Percentiles rank a stretch among this genome's conserved stretches.
phyloP scores from a whole-genome alignment of 495 filamentous ascomycete genomes.

The Talaromyces stipitatus region DNA sequence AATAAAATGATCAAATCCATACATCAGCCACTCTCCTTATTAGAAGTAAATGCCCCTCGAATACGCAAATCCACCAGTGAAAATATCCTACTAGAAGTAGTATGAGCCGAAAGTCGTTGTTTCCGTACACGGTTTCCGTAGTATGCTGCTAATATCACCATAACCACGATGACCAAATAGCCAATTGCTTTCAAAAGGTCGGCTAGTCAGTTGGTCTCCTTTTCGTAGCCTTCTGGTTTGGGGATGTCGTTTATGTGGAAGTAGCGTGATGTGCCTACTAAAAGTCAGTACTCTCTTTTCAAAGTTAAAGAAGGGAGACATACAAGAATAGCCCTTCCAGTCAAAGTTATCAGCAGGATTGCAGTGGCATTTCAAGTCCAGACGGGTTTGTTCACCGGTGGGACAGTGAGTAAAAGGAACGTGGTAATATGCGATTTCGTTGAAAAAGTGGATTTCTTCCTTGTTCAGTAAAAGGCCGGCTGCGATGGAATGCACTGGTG shows the following conservation, averaged over 20 bases:
- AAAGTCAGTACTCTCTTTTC: not conserved
- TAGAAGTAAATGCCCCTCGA: not conserved
- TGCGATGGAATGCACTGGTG: conserved; percentile 94
- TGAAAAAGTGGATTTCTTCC: conserved; percentile 95
- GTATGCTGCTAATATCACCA: not conserved
- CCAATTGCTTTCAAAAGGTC: conserved; percentile 15
- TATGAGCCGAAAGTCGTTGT: not conserved
- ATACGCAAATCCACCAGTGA: conserved; percentile 1
- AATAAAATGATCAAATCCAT: no score
- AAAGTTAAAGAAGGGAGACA: conserved; percentile 23
- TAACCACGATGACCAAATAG: conserved; percentile 12
- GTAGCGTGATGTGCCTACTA: conserved; percentile 66
- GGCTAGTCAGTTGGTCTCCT: conserved; percentile 48
- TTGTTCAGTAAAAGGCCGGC: conserved; percentile 79
- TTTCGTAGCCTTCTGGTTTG: conserved; percentile 77
- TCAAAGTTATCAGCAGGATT: conserved; percentile 97
- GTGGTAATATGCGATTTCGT: conserved; percentile 97
- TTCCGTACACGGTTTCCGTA: conserved; percentile 2
- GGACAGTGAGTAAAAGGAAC: conserved; percentile 99
- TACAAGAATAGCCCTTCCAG: conserved; percentile 96
- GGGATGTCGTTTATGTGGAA: conserved; percentile 72
- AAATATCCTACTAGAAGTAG: not conserved
- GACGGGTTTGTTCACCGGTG: conserved; percentile 68
- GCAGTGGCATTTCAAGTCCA: conserved; percentile 84
- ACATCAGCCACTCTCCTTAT: not conserved